Base-by-base conservation (phyloP, 805 yeast species). In the Kazachstania martiniae region DNA sequence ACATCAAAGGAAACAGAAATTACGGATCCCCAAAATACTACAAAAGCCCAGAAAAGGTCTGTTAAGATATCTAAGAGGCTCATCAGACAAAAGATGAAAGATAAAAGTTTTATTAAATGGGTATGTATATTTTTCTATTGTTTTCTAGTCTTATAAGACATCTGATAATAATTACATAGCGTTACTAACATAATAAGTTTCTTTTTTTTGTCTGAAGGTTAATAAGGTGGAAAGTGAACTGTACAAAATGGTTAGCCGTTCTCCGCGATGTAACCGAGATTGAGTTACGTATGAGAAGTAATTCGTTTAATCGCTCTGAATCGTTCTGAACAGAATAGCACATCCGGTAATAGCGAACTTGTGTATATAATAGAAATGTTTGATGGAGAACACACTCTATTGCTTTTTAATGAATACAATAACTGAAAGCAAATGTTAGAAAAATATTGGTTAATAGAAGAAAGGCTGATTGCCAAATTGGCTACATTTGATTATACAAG, bases 101-200 rank as follows among this genome's bases (percentile, higher is more conserved):
- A 54, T 30, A 36, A 35, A 14, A 32, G 40, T 7, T 54, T 54
- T 23, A 36, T 45, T 36, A 42, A 40, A 35, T 54, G 54, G 56
- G 59, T 53, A 33, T 35, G 51, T 39, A 14, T 5, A 14, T n/a
- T 16, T 9, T 19, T 19, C 10, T 19, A 10, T 8, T 7, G 9
- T 19, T 8, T 8, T 8, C 21, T 19, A 10, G 7, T 8, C 21
- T 19, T 10, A 15, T 10, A 15, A 25, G 13, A 15, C 6, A 8
- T 21, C 18, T 12, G 16, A 12, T 12, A 16, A 12, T 12, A 8
- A 10, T 3, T 8, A 26, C 21, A 21, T 4, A 9, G 9, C 4
- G 4, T 16, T 27, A 32, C 31, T 27, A 27, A 28, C 35, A 14
- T n/a, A 32, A n/a, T 12, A 4, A 12, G 5, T 12, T 22, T 27